Evolutionary conservation across 31 red algal genomes (phyloP).

Genomic region (Endocladia muricata): DNA sequence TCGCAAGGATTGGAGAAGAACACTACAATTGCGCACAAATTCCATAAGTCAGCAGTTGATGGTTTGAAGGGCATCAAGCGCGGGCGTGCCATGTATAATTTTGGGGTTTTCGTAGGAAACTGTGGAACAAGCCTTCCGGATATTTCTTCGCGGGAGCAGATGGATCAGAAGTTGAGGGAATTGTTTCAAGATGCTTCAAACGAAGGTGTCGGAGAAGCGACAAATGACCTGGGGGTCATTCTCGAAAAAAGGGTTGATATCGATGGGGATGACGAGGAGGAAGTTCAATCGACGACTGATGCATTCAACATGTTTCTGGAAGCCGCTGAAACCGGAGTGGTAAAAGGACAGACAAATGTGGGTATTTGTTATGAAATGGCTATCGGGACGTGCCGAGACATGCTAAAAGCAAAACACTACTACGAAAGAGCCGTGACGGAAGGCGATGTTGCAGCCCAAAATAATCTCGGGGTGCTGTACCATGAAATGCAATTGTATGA

Average conservation of each 20-base stretch:
- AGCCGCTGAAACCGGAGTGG: constrained; percentile 22
- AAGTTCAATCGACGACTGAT: not conserved
- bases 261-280: constrained; percentile 7
- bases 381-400: constrained; percentile 32
- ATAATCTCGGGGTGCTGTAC: constrained; percentile 22
- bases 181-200: constrained; percentile 11
- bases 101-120: not conserved
- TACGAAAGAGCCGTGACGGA: constrained; percentile 20
- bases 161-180: constrained; percentile 10
- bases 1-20: not conserved
- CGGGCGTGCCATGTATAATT: constrained; percentile 29
- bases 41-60: constrained; percentile 16
- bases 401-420: constrained; percentile 32
- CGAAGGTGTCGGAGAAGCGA: constrained; percentile 8
- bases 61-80: constrained; percentile 5
- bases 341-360: constrained; percentile 34
- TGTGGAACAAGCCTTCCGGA: not conserved
- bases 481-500: constrained; percentile 5
- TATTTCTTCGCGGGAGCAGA: not conserved
- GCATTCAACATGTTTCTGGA: constrained; percentile 50
- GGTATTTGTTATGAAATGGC: constrained; percentile 67
- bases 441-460: constrained; percentile 13
- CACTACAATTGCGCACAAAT: not conserved
- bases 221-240: constrained; percentile 24
- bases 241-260: constrained; percentile 15